These are phyloP conservation scores for Chlorella sp. DNA, from an alignment of 139 green algal species.

Conservation along the genomic window DNA sequence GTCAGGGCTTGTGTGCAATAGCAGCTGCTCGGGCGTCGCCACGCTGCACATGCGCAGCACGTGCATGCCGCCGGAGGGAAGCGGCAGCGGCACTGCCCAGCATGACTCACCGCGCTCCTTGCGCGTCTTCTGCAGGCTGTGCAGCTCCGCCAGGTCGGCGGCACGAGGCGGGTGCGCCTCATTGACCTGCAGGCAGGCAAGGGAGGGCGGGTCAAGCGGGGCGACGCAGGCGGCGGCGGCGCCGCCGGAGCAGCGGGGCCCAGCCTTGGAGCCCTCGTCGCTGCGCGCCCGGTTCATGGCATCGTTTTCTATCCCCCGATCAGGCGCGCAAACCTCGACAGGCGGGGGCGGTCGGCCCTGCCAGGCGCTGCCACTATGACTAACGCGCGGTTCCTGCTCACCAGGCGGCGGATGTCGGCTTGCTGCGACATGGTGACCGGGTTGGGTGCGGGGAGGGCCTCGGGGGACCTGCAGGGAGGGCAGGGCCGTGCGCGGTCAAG, in stretches of 20 bases:
- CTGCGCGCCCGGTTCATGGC: background rate
- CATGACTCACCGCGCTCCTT: slow-evolving; percentile 37
- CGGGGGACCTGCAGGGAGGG: background rate
- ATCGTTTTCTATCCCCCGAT: too few relatives aligned
- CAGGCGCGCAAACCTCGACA: too few relatives aligned
- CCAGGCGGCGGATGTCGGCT: slow-evolving; percentile 39
- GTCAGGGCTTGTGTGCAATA: too few relatives aligned
- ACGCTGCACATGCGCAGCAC: background rate
- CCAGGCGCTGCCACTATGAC: background rate
- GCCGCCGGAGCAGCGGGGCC: background rate
- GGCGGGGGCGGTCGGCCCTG: background rate
- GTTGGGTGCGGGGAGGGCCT: background rate
- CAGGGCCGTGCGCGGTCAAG: too few relatives aligned
- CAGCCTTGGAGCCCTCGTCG: background rate
- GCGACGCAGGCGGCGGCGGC: background rate
- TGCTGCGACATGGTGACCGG: background rate
- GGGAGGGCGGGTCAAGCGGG: background rate
- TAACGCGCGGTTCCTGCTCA: slow-evolving; percentile 15
- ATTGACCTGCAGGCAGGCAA: slow-evolving; percentile 12
- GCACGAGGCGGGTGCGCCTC: slow-evolving; percentile 48
- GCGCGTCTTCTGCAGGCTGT: slow-evolving; percentile 48
- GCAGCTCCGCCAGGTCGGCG: slow-evolving; percentile 41
- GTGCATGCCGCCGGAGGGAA: background rate
- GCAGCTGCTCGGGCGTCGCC: background rate
- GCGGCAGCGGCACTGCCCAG: background rate